Evolutionary conservation across 2,329 filamentous ascomycete genomes (phyloP), one percentile per base, ranked within the genome.

Genomic region (Xylaria sp.): DNA sequence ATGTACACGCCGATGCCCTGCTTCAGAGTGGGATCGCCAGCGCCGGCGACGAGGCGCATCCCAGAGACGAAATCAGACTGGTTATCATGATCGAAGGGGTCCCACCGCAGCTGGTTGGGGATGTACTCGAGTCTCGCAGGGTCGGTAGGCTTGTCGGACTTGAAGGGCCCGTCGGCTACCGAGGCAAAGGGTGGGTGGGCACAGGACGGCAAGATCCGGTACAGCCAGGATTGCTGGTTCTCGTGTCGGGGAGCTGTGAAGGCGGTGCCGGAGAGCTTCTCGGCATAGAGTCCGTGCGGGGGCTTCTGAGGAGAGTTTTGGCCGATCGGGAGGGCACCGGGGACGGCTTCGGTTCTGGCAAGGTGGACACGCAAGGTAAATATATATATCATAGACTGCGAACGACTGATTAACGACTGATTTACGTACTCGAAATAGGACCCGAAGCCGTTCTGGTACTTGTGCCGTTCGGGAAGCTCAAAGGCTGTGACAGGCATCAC

Each of bases 71-170:
- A 85, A 60, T 82, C 78, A 10, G 75, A 79, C 66, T 50, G 86
- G 76, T 89, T 84, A 70, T 91, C 87, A 53, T 94, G 82, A 74
- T 94, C 90, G 76, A 94, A 94, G 0, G 85, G 92, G 72, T 93
- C 90, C 93, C 93, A 96, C 67, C 92, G 88, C 38, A 96, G 83
- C 79, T 96, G 93, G 73, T 95, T 95, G 0, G 93, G 93, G 58
- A 93, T 90, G 69, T 92, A 89, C 73, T 92, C 88, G 68, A 92
- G 85, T 74, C 86, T 86, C 9, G 81, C 78, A 49, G 83, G 82
- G 17, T 82, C 77, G 5, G 81, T 80, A 0, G 83, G 76, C 78
- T 81, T 74, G 82, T 85, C 75, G 77, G 82, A 71, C 77, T 80
- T 78, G 82, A 75, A 86, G 79, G 69, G 84, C 2, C 72, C 69